A percentile compares a stretch with the other conserved stretches of the same genome.
Evolutionary conservation across 2,329 filamentous ascomycete species (phyloP).

Genomic region (Scedosporium dehoogii): DNA sequence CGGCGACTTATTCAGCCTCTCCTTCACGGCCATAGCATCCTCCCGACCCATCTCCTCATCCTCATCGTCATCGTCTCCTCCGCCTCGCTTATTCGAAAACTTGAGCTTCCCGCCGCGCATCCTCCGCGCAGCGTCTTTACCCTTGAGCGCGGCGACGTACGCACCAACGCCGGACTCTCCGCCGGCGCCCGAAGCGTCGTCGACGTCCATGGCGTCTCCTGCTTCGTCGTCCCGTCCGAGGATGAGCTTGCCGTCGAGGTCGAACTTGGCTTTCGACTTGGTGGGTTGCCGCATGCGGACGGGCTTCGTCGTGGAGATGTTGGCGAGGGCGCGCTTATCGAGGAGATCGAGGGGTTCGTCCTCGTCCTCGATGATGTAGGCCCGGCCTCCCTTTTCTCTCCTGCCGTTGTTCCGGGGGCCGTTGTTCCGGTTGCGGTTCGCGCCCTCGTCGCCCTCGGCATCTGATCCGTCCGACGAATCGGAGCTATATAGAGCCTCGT

Average conservation of each 20-base stretch:
- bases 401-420: slow-evolving; percentile 27
- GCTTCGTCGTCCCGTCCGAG: slow-evolving; percentile 50
- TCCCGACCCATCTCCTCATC: slow-evolving; percentile 44
- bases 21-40: slow-evolving; percentile 42
- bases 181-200: slow-evolving; percentile 45
- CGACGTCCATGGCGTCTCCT: slow-evolving; percentile 53
- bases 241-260: slow-evolving; percentile 73
- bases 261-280: slow-evolving; percentile 54
- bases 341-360: slow-evolving; percentile 92
- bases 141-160: slow-evolving; percentile 60
- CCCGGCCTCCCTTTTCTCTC: slow-evolving; percentile 50
- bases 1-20: slow-evolving; percentile 23
- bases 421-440: slow-evolving; percentile 30
- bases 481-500: slow-evolving; percentile 88
- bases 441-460: slow-evolving; percentile 46
- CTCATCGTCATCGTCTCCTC: slow-evolving; percentile 33
- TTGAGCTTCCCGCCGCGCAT: slow-evolving; percentile 60
- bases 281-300: slow-evolving; percentile 49
- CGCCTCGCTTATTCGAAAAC: slow-evolving; percentile 53
- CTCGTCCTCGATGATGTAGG: slow-evolving; percentile 89
- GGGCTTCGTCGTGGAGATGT: slow-evolving; percentile 87
- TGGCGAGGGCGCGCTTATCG: slow-evolving; percentile 78
- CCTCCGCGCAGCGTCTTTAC: slow-evolving; percentile 54
- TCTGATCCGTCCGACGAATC: slow-evolving; percentile 52
- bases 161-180: slow-evolving; percentile 50